Evolutionary conservation across 805 yeast genomes (phyloP), one percentile per base, ranked within the genome.

Genomic region (Candida michaelii): DNA sequence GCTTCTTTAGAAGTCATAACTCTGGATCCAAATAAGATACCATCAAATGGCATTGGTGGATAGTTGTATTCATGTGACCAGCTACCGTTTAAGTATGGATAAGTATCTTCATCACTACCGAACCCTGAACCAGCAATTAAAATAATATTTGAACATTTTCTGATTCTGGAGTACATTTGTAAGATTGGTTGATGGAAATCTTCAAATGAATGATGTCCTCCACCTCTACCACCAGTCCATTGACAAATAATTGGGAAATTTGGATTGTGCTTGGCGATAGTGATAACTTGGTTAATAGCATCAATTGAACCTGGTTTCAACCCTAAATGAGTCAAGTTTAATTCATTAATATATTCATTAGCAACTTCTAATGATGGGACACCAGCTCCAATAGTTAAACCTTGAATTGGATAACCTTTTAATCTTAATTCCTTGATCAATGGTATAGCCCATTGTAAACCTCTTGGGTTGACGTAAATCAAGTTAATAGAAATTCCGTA

Each of bases 201-300:
- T 77, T 93, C 99, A 61, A 82, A 93, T 39, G 98, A 91, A 69
- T 93, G 99, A 67, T 93, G 99, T 62, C 99, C 99, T 79, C 99
- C 99, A 74, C 97, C 99, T 79, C 99, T 90, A 69, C 99, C 99
- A 79, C 98, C 99, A 46, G 99, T 93, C 99, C 99, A 93, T 76
- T 93, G 99, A 56, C 93, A 73, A 43, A 93, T 91, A 59, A 93
- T 89, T 51, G 99, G 99, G 90, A 93, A 93, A 50, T 66, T 72
- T 53, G 99, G 99, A 71, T 90, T 95, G 38, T 95, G 90, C 62
- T 86, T 88, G 42, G 99, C 99, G 61, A 93, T 93, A 48, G 84
- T 71, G 55, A 93, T 82, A 53, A 82, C 87, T 65, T 86, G 91
- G 51, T 82, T 75, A 59, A 93, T 89, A 33, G 97, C 85, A 55